phyloP scores from a whole-genome alignment of 2,329 filamentous ascomycete genomes.

The Ophiostoma fasciatum region DNA sequence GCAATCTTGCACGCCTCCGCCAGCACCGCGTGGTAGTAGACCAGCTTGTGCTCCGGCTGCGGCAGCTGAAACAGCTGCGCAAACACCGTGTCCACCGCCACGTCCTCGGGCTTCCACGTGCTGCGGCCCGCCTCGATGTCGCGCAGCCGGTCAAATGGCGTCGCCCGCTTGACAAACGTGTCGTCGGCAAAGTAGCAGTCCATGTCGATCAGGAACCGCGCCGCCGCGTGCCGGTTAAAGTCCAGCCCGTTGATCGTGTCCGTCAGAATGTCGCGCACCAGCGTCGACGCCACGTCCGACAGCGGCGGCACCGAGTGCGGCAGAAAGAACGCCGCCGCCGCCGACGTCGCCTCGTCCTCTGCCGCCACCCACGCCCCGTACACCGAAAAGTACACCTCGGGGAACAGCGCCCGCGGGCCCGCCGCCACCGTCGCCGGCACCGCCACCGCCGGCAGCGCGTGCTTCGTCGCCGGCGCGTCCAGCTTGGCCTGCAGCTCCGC shows the following conservation, averaged over 20 bases:
- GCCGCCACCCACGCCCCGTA: constrained; percentile 30
- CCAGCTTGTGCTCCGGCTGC: constrained; percentile 75
- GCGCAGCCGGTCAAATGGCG: constrained; percentile 76
- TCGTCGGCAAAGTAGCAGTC: constrained; percentile 86
- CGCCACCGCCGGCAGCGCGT: constrained; percentile 59
- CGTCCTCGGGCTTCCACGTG: constrained; percentile 96
- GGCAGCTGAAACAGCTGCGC: constrained; percentile 87
- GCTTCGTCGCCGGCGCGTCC: constrained; percentile 46
- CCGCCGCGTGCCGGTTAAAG: constrained; percentile 78
- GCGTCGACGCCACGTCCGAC: constrained; percentile 59
- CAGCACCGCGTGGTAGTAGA: constrained; percentile 91
- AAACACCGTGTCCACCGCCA: constrained; percentile 94
- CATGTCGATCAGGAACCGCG: constrained; percentile 81
- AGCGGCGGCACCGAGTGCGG: constrained; percentile 74
- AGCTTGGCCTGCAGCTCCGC: constrained; percentile 44
- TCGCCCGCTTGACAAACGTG: constrained; percentile 88
- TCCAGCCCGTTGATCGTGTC: constrained; percentile 92
- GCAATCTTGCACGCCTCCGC: constrained; percentile 94
- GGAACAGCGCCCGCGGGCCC: constrained; percentile 66
- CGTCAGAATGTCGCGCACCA: constrained; percentile 72
- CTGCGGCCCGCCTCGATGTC: constrained; percentile 49
- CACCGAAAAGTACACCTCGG: constrained; percentile 87
- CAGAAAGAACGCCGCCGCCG: constrained; percentile 56
- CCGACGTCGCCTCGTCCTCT: neutral
- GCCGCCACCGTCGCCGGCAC: constrained; percentile 63